These are phyloP conservation scores for Calonectria henricotiae DNA, from an alignment of 2,329 filamentous ascomycete genomes.

Conservation along the genomic window DNA sequence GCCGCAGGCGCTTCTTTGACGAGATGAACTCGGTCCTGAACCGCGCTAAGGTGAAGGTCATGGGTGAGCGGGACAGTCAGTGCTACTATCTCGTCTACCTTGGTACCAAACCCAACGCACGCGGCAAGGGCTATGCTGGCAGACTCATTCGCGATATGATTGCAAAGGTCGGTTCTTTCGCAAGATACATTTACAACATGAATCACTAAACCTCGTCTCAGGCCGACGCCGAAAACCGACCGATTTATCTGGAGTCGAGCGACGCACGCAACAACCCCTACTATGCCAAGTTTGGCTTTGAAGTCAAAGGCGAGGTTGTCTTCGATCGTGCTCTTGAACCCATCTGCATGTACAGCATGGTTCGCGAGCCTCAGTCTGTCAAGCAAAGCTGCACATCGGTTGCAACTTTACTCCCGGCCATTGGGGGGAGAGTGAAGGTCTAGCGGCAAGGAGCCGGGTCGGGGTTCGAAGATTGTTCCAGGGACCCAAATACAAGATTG, in stretches of 20 bases:
- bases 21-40: slow-evolving; percentile 85
- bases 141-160: slow-evolving; percentile 82
- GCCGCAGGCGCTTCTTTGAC: slow-evolving; percentile 81
- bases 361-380: slow-evolving; percentile 75
- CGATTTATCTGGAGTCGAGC: slow-evolving; percentile 86
- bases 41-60: slow-evolving; percentile 78
- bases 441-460: slow-evolving; percentile 32
- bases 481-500: slow-evolving; percentile 7
- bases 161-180: slow-evolving; percentile 65
- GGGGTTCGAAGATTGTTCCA: slow-evolving; percentile 1
- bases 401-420: slow-evolving; percentile 43
- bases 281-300: slow-evolving; percentile 84
- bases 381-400: slow-evolving; percentile 51
- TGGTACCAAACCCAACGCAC: slow-evolving; percentile 80
- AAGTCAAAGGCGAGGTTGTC: slow-evolving; percentile 74
- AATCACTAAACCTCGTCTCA: slow-evolving; percentile 50
- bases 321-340: slow-evolving; percentile 73
- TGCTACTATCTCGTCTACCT: slow-evolving; percentile 90
- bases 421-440: slow-evolving; percentile 48
- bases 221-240: slow-evolving; percentile 78
- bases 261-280: slow-evolving; percentile 78
- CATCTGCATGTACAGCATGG: slow-evolving; percentile 85
- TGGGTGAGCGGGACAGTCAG: slow-evolving; percentile 77
- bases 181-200: not conserved
- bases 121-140: slow-evolving; percentile 81